A percentile compares a stretch with the other conserved stretches of the same genome.
Evolutionary conservation across 768 basidiomycete species (phyloP).

Genomic region (Infundibulicybe gibba): DNA sequence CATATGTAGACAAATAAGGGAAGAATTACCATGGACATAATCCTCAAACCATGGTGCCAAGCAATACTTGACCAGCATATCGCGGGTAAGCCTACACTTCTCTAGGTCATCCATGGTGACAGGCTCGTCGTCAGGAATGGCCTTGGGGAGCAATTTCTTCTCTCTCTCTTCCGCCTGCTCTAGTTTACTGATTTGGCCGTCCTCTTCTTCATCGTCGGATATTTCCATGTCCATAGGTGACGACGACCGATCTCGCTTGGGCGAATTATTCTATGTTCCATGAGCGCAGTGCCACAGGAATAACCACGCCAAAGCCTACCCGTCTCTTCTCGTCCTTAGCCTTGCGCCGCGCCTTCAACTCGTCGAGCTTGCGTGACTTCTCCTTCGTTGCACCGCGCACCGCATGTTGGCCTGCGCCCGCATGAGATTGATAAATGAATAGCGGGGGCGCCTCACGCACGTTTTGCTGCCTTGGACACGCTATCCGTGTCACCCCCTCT

Average conservation of each 20-base stretch:
- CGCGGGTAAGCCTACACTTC: constrained; percentile 61
- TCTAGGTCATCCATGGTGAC: constrained; percentile 56
- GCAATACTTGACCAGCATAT: constrained; percentile 66
- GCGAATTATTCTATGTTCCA: constrained; percentile 49
- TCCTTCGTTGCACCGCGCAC: constrained; percentile 75
- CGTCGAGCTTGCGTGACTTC: constrained; percentile 75
- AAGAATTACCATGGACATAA: constrained; percentile 62
- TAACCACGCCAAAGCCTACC: constrained; percentile 44
- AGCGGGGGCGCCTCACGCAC: constrained; percentile 35
- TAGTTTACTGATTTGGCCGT: constrained; percentile 71
- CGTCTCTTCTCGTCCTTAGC: constrained; percentile 88
- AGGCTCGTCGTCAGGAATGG: constrained; percentile 42
- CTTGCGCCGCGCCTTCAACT: constrained; percentile 81
- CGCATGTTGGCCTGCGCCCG: constrained; percentile 65
- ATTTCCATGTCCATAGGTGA: constrained; percentile 87
- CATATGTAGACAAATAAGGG: constrained; percentile 4
- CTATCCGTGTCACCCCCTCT: constrained; percentile 48
- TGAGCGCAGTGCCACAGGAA: neutral
- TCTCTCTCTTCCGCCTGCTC: constrained; percentile 74
- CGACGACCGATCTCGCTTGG: constrained; percentile 68
- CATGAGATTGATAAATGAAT: constrained; percentile 3
- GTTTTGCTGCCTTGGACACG: constrained; percentile 73
- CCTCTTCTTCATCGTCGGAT: constrained; percentile 82
- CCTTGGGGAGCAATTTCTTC: constrained; percentile 43
- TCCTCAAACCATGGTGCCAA: constrained; percentile 85